A percentile compares a stretch with the other conserved stretches of the same genome.
These are phyloP conservation scores for Pseudocercospora pini-densiflorae DNA, from an alignment of 2,329 filamentous ascomycete species.

Conservation along the genomic window DNA sequence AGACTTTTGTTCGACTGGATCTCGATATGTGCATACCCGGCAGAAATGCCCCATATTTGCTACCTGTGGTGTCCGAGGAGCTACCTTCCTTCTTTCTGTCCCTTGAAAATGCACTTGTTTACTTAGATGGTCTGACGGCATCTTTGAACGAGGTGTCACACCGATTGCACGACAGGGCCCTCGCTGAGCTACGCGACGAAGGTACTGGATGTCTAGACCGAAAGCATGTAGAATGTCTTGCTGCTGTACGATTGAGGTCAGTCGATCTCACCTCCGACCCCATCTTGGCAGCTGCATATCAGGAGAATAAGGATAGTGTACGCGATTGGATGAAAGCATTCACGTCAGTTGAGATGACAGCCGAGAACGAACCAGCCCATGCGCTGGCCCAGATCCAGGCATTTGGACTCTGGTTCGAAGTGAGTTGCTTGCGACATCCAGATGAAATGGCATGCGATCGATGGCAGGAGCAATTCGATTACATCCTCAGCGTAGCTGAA, in stretches of 20 bases:
- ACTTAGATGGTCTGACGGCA: slow-evolving; percentile 1
- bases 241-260: not conserved
- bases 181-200: not conserved
- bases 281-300: not conserved
- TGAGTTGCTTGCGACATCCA: not conserved
- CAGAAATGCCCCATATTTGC: not conserved
- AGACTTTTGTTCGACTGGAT: slow-evolving; percentile 11
- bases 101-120: slow-evolving; percentile 1
- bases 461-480: slow-evolving; percentile 4
- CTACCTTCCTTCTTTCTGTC: slow-evolving; percentile 1
- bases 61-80: not conserved
- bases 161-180: not conserved
- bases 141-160: not conserved
- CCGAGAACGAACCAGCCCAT: slow-evolving; percentile 2
- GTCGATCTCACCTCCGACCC: slow-evolving; percentile 5
- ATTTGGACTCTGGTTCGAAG: slow-evolving; percentile 7
- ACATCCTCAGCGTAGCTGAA: slow-evolving; percentile 7
- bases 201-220: not conserved
- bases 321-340: slow-evolving; percentile 7
- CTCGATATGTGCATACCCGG: slow-evolving; percentile 6
- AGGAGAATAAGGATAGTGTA: not conserved
- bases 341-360: not conserved
- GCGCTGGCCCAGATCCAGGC: slow-evolving; percentile 4
- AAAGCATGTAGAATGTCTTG: not conserved
- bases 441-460: slow-evolving; percentile 3